A percentile compares a stretch with the other conserved stretches of the same genome.
Conservation (phyloP, 2,329 filamentous ascomycete species). For the Aspergillus niger region DNA sequence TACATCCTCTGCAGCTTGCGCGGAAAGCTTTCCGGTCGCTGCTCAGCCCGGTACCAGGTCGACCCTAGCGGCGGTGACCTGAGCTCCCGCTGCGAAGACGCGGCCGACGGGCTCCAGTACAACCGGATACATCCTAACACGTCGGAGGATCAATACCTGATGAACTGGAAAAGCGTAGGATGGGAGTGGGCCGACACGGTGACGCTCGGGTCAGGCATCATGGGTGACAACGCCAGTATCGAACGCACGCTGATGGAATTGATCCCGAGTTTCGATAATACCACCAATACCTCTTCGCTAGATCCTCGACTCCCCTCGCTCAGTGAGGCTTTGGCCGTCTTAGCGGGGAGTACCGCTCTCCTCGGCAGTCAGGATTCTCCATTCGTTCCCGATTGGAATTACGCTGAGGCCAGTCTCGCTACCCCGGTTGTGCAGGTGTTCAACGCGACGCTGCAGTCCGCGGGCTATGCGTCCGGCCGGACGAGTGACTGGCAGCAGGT, state of each 20-base stretch:
- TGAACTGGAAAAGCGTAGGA: constrained; percentile 60
- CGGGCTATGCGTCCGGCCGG: constrained; percentile 71
- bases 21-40: constrained; percentile 64
- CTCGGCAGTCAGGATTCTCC: constrained; percentile 61
- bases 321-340: constrained; percentile 72
- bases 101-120: constrained; percentile 59
- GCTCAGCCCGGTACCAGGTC: constrained; percentile 61
- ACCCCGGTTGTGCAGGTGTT: constrained; percentile 60
- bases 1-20: constrained; percentile 71
- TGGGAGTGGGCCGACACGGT: constrained; percentile 58
- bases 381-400: constrained; percentile 61
- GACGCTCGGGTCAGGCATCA: constrained; percentile 58
- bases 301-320: constrained; percentile 62
- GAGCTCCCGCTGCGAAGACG: constrained; percentile 63
- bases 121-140: constrained; percentile 43
- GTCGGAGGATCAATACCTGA: constrained; percentile 35
- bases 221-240: constrained; percentile 60
- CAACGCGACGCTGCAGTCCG: constrained; percentile 62
- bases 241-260: constrained; percentile 61
- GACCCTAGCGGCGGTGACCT: constrained; percentile 62
- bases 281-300: constrained; percentile 41
- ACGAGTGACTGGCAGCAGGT: constrained; percentile 61
- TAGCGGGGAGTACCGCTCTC: constrained; percentile 67
- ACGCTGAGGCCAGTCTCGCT: constrained; percentile 44
- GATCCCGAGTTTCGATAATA: constrained; percentile 44